A percentile compares a stretch with the other conserved stretches of the same genome.
phyloP scores from a whole-genome alignment of 83 land plant genomes.

The Picea abies region DNA sequence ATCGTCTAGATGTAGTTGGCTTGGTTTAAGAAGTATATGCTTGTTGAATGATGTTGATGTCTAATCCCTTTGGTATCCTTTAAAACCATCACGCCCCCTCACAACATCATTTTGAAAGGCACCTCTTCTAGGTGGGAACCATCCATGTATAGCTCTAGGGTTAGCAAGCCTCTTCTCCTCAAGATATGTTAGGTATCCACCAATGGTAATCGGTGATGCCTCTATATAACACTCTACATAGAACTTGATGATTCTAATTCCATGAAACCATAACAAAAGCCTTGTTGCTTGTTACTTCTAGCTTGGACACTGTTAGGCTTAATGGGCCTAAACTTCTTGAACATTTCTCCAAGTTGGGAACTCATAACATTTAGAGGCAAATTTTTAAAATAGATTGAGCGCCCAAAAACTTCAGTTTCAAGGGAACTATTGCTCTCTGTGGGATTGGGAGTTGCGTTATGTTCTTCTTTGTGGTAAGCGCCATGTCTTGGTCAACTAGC shows the following conservation, averaged over 20 bases:
- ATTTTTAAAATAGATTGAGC: constrained; percentile 48
- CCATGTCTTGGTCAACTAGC: no score
- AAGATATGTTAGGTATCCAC: constrained; percentile 51
- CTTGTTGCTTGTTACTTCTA: constrained; percentile 51
- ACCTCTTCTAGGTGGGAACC: constrained; percentile 36
- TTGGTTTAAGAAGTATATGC: constrained; percentile 33
- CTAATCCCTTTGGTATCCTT: constrained; percentile 31
- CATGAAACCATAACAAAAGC: constrained; percentile 66
- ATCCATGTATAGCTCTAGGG: constrained; percentile 37
- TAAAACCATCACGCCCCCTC: constrained; percentile 52
- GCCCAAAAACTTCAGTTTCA: constrained; percentile 32
- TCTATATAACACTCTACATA: constrained; percentile 54
- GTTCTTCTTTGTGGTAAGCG: no score
- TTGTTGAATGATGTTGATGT: constrained; percentile 21
- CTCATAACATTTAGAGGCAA: constrained; percentile 47
- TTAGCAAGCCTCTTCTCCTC: constrained; percentile 61
- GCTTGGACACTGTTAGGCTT: constrained; percentile 47
- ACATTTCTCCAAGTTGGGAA: constrained; percentile 43
- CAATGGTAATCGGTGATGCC: constrained; percentile 56
- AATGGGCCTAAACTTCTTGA: constrained; percentile 49
- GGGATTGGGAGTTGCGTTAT: no score
- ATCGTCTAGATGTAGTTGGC: constrained; percentile 28
- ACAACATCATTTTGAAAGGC: no score
- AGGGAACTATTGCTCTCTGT: no score
- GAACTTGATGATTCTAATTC: constrained; percentile 46